These are phyloP conservation scores for Schoenoplectus triqueter DNA, from an alignment of 202 grass and related monocot species.

Conservation along the genomic window DNA sequence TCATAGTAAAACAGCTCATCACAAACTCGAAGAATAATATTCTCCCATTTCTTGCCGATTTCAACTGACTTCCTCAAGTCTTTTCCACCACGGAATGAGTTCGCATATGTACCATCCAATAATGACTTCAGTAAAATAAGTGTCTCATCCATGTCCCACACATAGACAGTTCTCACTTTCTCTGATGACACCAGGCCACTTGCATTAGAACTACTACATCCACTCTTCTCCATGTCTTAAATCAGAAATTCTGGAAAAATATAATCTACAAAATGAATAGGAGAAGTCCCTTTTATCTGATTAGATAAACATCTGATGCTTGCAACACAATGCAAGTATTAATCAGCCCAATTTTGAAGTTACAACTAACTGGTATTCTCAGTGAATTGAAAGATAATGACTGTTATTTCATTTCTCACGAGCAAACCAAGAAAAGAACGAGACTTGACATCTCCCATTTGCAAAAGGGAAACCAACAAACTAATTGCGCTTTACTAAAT, in stretches of 20 bases:
- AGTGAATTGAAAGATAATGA: neutral
- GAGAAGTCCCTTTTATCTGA: neutral
- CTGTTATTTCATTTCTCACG: neutral
- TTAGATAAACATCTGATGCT: neutral
- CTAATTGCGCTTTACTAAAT: neutral
- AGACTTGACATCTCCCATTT: neutral
- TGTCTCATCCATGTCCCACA: slow-evolving; percentile 99
- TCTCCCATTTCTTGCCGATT: slow-evolving; percentile 97
- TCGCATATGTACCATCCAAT: slow-evolving; percentile 81
- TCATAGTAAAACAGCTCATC: slow-evolving; percentile 94
- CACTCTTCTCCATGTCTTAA: slow-evolving; percentile 28
- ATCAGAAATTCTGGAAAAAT: neutral
- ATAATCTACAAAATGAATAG: slow-evolving; percentile 15
- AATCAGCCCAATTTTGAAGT: slow-evolving; percentile 8
- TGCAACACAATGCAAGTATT: neutral
- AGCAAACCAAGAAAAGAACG: neutral
- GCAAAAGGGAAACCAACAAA: neutral
- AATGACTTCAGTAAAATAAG: slow-evolving; percentile 94
- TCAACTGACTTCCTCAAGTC: slow-evolving; percentile 64
- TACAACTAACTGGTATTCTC: neutral
- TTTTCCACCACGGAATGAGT: slow-evolving; percentile 72
- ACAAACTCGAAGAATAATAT: slow-evolving; percentile 85
- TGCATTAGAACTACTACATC: neutral
- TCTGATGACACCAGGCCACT: neutral
- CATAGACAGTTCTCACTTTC: slow-evolving; percentile 51